These are phyloP conservation scores for Aspergillus sclerotiicarbonarius DNA, from an alignment of 495 filamentous ascomycete genomes.

Conservation along the genomic window DNA sequence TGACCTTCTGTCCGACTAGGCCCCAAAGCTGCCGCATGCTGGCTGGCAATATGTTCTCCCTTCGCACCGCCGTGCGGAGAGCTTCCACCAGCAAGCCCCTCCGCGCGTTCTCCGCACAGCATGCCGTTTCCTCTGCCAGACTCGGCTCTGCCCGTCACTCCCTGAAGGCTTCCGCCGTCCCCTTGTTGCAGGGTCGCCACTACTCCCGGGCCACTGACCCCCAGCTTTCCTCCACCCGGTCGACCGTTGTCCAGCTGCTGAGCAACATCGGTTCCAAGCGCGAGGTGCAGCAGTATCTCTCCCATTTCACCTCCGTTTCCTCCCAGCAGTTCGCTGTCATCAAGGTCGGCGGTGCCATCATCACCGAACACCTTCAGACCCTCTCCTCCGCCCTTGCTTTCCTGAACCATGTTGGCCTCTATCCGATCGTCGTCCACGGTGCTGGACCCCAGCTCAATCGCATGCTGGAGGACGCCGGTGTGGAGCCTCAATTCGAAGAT, in stretches of 20 bases:
- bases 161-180: slow-evolving; percentile 28
- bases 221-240: slow-evolving; percentile 63
- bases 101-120: slow-evolving; percentile 48
- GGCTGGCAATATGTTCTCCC: slow-evolving; percentile 47
- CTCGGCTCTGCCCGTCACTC: slow-evolving; percentile 23
- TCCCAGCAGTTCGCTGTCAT: slow-evolving; percentile 98
- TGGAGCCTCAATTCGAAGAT: slow-evolving; percentile 95
- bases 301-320: slow-evolving; percentile 95
- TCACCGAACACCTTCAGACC: slow-evolving; percentile 90
- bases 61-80: slow-evolving; percentile 53
- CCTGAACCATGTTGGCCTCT: slow-evolving; percentile 93
- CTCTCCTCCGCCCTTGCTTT: slow-evolving; percentile 86
- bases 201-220: slow-evolving; percentile 50
- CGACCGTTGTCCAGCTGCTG: slow-evolving; percentile 88
- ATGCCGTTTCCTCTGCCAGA: slow-evolving; percentile 33
- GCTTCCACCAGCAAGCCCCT: slow-evolving; percentile 45
- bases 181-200: slow-evolving; percentile 35
- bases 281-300: slow-evolving; percentile 97
- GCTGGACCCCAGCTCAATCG: slow-evolving; percentile 96
- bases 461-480: slow-evolving; percentile 84
- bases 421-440: slow-evolving; percentile 94
- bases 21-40: slow-evolving; percentile 52
- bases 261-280: slow-evolving; percentile 97
- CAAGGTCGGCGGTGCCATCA: slow-evolving; percentile 96
- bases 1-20: slow-evolving; percentile 21